These are phyloP conservation scores for Sugiyamaella novakii DNA, from an alignment of 1,139 yeast genomes.

Conservation along the genomic window DNA sequence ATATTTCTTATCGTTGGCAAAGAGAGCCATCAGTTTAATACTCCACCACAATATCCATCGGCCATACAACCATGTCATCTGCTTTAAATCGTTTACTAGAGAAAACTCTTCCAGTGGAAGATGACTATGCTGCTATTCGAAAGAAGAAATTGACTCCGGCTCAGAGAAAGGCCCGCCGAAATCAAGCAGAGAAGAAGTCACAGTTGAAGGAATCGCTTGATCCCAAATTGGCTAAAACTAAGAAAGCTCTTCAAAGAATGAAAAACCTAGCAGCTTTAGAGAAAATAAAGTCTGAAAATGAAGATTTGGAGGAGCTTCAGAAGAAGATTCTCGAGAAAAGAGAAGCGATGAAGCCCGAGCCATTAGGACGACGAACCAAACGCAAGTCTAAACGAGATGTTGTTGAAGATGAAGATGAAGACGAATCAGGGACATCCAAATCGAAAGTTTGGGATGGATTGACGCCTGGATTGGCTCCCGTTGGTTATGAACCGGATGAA, in stretches of 20 bases:
- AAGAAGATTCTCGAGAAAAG: slow-evolving; percentile 24
- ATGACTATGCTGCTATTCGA: slow-evolving; percentile 10
- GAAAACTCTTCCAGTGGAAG: slow-evolving; percentile 26
- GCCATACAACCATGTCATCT: slow-evolving; percentile 15
- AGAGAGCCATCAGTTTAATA: too few species aligned
- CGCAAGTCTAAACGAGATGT: slow-evolving; percentile 15
- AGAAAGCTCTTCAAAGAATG: slow-evolving; percentile 18
- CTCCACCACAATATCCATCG: too few species aligned
- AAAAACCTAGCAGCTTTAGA: slow-evolving; percentile 28
- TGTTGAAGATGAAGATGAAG: slow-evolving; percentile 20
- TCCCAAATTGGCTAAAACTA: slow-evolving; percentile 22
- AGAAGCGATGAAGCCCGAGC: slow-evolving; percentile 17
- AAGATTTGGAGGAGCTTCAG: slow-evolving; percentile 28
- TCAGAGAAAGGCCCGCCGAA: slow-evolving; percentile 20
- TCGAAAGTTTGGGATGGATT: slow-evolving; percentile 49
- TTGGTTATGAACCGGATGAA: slow-evolving; percentile 56
- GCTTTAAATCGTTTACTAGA: slow-evolving; percentile 30
- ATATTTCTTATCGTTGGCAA: too few species aligned
- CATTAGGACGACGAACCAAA: slow-evolving; percentile 15
- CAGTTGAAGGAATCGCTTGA: slow-evolving; percentile 27
- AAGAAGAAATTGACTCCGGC: slow-evolving; percentile 20
- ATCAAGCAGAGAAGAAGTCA: slow-evolving; percentile 20
- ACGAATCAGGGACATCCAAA: slow-evolving; percentile 33
- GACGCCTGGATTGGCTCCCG: slow-evolving; percentile 93
- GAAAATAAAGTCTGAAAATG: slow-evolving; percentile 25